Evolutionary conservation across 169 alveolate genomes (phyloP).

Genomic region (Eimeria necatrix): DNA sequence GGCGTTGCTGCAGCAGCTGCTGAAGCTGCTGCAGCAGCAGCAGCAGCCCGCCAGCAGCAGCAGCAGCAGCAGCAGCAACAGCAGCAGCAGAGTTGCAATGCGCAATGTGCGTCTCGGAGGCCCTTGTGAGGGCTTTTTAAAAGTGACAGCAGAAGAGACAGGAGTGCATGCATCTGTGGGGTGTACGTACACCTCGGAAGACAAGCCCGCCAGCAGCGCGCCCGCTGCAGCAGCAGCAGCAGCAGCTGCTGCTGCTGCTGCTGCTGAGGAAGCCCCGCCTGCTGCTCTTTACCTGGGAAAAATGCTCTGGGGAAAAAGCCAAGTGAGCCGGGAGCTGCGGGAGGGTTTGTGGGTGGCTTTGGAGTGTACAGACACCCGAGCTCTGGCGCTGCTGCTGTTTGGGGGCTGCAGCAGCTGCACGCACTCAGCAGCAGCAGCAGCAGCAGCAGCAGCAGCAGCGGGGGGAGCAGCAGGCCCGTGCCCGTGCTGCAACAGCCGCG

Average conservation of each 20-base stretch:
- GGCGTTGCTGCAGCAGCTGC: neutral
- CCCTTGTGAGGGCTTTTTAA: constrained; percentile 1
- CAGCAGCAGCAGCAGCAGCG: neutral
- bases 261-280: neutral
- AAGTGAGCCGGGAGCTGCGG: neutral
- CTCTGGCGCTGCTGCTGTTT: neutral
- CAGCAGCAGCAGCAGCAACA: neutral
- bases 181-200: neutral
- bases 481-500: constrained; percentile 5
- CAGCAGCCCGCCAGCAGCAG: neutral
- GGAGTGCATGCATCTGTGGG: neutral
- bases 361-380: constrained; percentile 29
- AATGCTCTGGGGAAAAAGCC: neutral
- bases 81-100: neutral
- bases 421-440: constrained; percentile 22
- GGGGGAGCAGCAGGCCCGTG: neutral
- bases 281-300: neutral
- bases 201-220: neutral
- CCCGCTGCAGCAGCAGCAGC: constrained; percentile 24
- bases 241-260: neutral
- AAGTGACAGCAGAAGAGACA: neutral
- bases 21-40: neutral
- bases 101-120: neutral
- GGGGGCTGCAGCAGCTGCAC: neutral
- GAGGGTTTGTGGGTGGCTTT: neutral